These are phyloP conservation scores for Grigorovia humatica DNA, from an alignment of 805 yeast species.

Conservation along the genomic window DNA sequence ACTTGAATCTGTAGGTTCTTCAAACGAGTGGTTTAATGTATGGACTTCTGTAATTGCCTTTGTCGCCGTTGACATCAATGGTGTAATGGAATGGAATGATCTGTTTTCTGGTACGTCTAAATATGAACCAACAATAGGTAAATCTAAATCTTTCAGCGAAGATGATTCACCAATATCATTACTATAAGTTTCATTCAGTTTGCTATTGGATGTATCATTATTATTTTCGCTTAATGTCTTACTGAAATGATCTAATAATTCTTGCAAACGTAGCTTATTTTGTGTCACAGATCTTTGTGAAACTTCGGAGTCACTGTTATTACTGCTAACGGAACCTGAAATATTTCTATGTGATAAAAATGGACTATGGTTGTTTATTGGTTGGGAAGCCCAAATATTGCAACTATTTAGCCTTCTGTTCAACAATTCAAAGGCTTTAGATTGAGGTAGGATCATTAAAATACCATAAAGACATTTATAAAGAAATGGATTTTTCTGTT, in stretches of 20 bases:
- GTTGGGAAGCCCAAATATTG: conserved; percentile 22
- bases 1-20: conserved; percentile 7
- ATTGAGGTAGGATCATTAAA: conserved; percentile 88
- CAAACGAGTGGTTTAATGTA: conserved; percentile 2
- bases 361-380: conserved; percentile 1
- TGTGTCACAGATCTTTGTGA: conserved; percentile 22
- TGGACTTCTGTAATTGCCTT: conserved; percentile 1
- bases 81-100: conserved; percentile 1
- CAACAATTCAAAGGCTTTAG: conserved; percentile 75
- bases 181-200: not conserved
- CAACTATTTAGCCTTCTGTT: conserved; percentile 56
- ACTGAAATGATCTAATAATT: conserved; percentile 24
- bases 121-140: conserved; percentile 5
- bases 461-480: conserved; percentile 86
- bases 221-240: conserved; percentile 6
- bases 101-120: conserved; percentile 6
- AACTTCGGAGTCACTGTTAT: conserved; percentile 8
- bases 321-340: conserved; percentile 2
- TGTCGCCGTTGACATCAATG: conserved; percentile 1
- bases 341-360: conserved; percentile 6
- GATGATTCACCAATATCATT: not conserved
- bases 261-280: conserved; percentile 19
- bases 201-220: not conserved
- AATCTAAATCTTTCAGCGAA: conserved; percentile 2
- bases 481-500: conserved; percentile 67